Evolutionary conservation across 768 basidiomycete species (phyloP), one percentile per base, ranked within the genome.

Genomic region (Hygrophoropsis aurantiaca): DNA sequence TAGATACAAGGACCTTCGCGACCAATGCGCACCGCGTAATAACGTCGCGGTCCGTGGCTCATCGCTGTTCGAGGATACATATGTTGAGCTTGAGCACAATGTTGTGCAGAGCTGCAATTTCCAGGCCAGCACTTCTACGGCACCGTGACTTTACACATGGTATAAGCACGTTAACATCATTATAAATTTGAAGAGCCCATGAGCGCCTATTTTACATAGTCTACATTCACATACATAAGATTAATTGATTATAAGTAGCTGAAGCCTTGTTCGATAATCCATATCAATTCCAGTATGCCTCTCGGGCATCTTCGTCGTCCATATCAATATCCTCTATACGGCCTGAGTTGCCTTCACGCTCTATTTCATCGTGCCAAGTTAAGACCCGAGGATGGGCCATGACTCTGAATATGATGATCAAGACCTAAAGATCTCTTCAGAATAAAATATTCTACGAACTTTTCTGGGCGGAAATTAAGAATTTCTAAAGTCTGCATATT

Each of bases 401-500:
- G 11, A 88, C 80, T 59, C 86, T 87, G 56, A 9, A 15, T 13
- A 40, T 52, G 15, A 42, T 44, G 27, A 20, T 27, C 26, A 42
- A 51, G 10, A 11, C 11, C 34, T 19, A 39, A 9, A 18, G 16
- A 47, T n/a, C 9, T n/a, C 10, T 16, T 15, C 34, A 25, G 13
- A 30, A 23, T 42, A 19, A 16, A 15, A 33, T 37, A 21, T 32
- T 7, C 23, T 27, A 19, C 35, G 26, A 44, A 84, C 85, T 79
- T 88, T 27, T 63, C 58, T 0, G 78, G 64, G 53, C 82, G 65
- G 58, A 89, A 90, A 54, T 79, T 79, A 16, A 79, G 64, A 7
- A 90, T 80, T 58, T 90, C 78, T 13, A 90, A 70, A 3, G 74
- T 70, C 19, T 77, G 75, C 74, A 86, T 74, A n/a, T 66, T 77